Percentiles rank a stretch among this genome's conserved stretches.
These are phyloP conservation scores for Volvox carteri DNA, from an alignment of 163 green algal genomes.

Conservation along the genomic window DNA sequence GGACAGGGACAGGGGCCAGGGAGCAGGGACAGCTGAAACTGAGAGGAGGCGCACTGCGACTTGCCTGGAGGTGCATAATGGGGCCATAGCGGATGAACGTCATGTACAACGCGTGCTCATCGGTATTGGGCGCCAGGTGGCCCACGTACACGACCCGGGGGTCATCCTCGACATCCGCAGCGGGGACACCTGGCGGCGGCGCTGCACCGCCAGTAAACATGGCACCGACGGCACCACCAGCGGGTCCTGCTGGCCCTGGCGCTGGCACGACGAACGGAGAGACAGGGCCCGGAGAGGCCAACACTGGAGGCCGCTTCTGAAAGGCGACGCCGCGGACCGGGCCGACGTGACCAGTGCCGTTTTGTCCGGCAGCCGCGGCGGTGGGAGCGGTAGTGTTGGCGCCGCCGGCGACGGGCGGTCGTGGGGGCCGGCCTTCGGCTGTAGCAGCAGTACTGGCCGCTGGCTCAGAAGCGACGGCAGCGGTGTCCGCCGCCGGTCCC, in stretches of 20 bases:
- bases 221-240: not conserved
- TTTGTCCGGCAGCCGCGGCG: not conserved
- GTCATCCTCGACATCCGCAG: constrained; percentile 26
- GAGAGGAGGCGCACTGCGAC: too few species aligned
- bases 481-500: not conserved
- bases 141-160: constrained; percentile 44
- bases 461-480: not conserved
- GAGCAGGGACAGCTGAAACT: too few species aligned
- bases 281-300: not conserved
- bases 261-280: constrained; percentile 9
- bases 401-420: not conserved
- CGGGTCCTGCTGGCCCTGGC: not conserved
- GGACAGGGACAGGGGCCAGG: too few species aligned
- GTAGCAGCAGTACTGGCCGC: not conserved
- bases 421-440: not conserved
- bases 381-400: not conserved
- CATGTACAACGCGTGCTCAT: constrained; percentile 47
- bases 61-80: not conserved
- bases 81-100: constrained; percentile 18
- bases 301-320: not conserved
- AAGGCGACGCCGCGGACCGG: not conserved
- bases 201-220: not conserved
- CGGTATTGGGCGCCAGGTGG: constrained; percentile 17
- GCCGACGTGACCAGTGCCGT: not conserved
- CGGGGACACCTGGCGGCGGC: not conserved